Percentiles rank a stretch among this genome's conserved stretches.
Conservation (phyloP, 2,329 filamentous ascomycete species). For the Triangularia verruculosa region DNA sequence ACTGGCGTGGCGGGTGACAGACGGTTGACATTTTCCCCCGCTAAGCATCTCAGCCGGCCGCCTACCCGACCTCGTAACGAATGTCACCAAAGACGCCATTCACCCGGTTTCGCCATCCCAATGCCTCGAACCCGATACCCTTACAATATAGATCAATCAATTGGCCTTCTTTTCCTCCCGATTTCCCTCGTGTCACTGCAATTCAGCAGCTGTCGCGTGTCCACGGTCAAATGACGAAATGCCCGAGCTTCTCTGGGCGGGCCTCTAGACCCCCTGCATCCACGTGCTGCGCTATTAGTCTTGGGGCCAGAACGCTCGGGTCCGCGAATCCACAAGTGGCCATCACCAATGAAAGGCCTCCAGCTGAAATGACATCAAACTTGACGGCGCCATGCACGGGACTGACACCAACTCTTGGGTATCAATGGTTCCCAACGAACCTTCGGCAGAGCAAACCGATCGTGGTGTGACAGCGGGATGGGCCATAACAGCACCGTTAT, state of each 20-base stretch:
- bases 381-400: neutral
- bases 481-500: neutral
- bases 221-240: neutral
- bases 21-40: neutral
- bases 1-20: neutral
- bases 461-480: neutral
- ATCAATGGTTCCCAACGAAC: neutral
- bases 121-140: neutral
- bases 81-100: neutral
- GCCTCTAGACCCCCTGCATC: neutral
- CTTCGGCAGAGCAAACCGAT: neutral
- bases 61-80: neutral
- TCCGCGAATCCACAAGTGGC: neutral
- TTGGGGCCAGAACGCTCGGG: neutral
- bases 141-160: neutral
- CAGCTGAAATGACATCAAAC: neutral
- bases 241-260: neutral
- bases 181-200: neutral
- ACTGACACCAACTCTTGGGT: neutral
- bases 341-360: neutral
- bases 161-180: neutral
- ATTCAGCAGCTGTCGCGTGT: neutral
- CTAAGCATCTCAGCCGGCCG: neutral
- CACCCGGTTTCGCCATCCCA: neutral
- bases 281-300: neutral